Evolutionary conservation across 78 protist species (phyloP), one percentile per base, ranked within the genome.

Genomic region (Dictyostelium capitatum): DNA sequence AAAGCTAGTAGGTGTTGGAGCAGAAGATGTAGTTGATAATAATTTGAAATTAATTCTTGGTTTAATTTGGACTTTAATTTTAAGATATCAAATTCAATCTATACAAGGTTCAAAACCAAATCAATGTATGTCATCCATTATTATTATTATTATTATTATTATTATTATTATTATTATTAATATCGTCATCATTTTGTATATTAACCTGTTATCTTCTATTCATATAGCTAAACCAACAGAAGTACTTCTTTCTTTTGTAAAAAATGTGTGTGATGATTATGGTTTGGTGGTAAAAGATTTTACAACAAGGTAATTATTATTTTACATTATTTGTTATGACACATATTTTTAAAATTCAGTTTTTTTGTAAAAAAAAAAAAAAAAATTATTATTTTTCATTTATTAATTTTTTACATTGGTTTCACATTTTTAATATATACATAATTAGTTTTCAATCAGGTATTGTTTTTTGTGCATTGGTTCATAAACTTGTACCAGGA

Each of bases 1-100:
- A n/a, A 64, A 47, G 30, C 28, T 85, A 54, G 96, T 94, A 14
- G 80, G 84, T 46, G 69, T 77, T 2, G 94, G 94, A 14, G 46
- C 87, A 14, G 93, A 78, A 48, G 89, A 95, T 73, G 67, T 95
- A 8, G 65, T 43, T 0, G 90, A 89, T 32, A 62, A 50, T 19
- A 81, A 82, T 53, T 59, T 59, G 0, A 95, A 89, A 62, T 78
- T 95, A n/a, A 80, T 89, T 28, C 50, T 87, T 80, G 96, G 94
- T 59, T 79, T 95, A n/a, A 80, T 89, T 46, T 95, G 96, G 96
- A 95, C 94, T 9, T 83, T 95, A 30, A 95, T 95, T 37, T 51
- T 75, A 23, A 14, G 73, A 41, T 95, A 89, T 82, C 94, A 95
- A 62, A 95, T 95, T 30, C 92, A 83, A 57, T 3, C 19, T 14